These are phyloP conservation scores for Fraxinus platypoda DNA, from an alignment of 305 asterid genomes.

Conservation along the genomic window DNA sequence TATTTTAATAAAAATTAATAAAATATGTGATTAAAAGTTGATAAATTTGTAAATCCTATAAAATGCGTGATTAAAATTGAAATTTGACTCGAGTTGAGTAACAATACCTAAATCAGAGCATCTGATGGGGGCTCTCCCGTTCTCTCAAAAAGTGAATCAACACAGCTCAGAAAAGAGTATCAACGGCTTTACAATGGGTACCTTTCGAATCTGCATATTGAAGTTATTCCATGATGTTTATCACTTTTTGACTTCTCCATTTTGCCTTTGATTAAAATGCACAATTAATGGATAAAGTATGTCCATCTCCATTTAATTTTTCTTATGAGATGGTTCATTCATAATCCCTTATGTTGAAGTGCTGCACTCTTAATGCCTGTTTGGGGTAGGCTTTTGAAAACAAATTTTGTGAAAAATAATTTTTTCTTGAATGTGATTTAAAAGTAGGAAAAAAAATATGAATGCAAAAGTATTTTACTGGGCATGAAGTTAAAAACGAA, in stretches of 20 bases:
- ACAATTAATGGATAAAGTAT: not conserved
- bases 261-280: not conserved
- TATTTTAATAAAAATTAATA: not conserved
- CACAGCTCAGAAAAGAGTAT: not conserved
- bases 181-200: not conserved
- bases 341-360: not conserved
- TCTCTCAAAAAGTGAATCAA: not conserved
- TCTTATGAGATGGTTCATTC: not conserved
- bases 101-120: not conserved
- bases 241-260: not conserved
- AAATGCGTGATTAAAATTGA: too few species aligned
- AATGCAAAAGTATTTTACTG: too few species aligned
- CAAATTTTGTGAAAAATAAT: too few species aligned
- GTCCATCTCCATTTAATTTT: not conserved
- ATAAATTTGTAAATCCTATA: too few species aligned
- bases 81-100: too few species aligned
- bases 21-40: not conserved
- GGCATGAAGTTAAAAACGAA: too few species aligned
- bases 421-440: too few species aligned
- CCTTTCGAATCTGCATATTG: not conserved
- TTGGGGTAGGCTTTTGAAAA: not conserved
- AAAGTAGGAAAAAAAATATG: too few species aligned
- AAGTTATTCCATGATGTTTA: not conserved
- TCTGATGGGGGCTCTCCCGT: not conserved
- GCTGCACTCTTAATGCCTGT: not conserved